Evolutionary conservation across 2,329 filamentous ascomycete genomes (phyloP), one percentile per base, ranked within the genome.

Genomic region (Xylaria sp.): DNA sequence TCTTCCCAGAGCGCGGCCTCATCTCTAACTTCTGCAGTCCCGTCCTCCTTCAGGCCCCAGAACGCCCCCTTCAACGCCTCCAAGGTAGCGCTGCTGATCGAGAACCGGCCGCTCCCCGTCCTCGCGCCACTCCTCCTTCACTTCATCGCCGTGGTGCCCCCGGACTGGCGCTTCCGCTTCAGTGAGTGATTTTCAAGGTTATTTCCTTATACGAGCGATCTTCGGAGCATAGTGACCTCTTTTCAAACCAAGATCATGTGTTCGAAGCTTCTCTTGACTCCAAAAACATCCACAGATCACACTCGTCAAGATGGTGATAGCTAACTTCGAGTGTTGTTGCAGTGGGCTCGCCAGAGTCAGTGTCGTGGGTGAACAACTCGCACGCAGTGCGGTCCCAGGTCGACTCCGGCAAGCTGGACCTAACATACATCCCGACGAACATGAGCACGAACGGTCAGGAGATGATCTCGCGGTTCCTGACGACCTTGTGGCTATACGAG

Each of bases 131-230:
- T 87, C 47, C 79, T 87, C 76, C 80, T 88, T 27, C 86, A 88
- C 74, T 86, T 88, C 78, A 87, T 87, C 71, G 80, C 83, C 3
- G 84, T 88, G 21, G 83, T 88, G 1, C 86, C 86, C 4, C 83
- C 85, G 1, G 85, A 88, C 78, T 88, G 86, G 86, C 83, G 82
- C 34, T 86, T 87, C 78, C 81, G 82, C 48, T 87, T 87, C 80
- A 85, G 24, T 27, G 24, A 27, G 24, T 27, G 24, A 27, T 27
- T 27, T 4, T 27, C 24, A 4, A 4, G 24, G 24, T 4, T 27
- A 27, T 27, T 27, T 4, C 24, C 4, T 27, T 27, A 27, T 27
- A 27, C 24, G 24, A 27, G 24, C 24, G 24, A 27, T 2, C 24
- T 27, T 27, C 2, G 4, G 24, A 27, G 24, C 24, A 27, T 27